Percentiles rank a stretch among this genome's conserved stretches.
Evolutionary conservation across 345 rosid species (phyloP).

Genomic region (Excoecaria cochinchinensis): DNA sequence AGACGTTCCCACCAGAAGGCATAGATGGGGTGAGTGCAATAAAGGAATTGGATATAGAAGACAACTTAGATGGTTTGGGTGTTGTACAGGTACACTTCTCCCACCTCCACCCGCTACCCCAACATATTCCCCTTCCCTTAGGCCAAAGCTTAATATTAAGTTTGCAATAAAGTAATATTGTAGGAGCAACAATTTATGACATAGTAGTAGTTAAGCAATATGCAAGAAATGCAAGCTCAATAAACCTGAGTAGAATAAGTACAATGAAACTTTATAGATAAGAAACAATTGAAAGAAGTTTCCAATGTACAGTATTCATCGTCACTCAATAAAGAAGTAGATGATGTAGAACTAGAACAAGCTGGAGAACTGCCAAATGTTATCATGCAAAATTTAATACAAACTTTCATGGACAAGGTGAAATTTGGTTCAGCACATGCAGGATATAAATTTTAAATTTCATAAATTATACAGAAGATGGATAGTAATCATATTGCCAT

Average conservation of each 20-base stretch:
- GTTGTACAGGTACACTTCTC: conserved; percentile 27
- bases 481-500: background rate
- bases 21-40: conserved; percentile 40
- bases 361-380: background rate
- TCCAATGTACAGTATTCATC: background rate
- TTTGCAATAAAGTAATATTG: background rate
- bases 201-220: background rate
- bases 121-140: no score
- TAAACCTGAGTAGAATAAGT: background rate
- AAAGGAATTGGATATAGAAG: conserved; percentile 30
- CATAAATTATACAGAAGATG: background rate
- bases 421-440: background rate
- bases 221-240: conserved; percentile 2
- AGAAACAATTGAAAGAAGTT: background rate
- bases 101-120: background rate
- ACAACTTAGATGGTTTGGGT: conserved; percentile 50
- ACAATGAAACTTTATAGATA: background rate
- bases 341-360: background rate
- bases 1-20: conserved; percentile 56
- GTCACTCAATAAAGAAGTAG: background rate
- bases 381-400: background rate
- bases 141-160: background rate
- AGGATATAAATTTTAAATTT: background rate
- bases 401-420: background rate
- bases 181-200: background rate